Evolutionary conservation across 306 rosid species (phyloP).

Genomic region (Amphicarpaea edgeworthii): DNA sequence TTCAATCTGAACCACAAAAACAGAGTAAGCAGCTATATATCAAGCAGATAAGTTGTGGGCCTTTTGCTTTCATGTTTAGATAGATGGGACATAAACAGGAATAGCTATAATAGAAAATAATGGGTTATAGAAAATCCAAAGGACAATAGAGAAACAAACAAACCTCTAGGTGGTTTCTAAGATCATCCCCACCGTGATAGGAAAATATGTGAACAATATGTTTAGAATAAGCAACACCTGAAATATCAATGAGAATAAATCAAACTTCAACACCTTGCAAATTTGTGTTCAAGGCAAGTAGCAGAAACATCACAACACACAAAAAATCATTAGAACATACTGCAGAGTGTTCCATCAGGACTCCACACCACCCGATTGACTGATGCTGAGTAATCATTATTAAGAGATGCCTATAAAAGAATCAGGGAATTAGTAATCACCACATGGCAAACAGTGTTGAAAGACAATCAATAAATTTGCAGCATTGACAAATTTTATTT

Average conservation of each 20-base stretch:
- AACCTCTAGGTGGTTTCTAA: constrained; percentile 94
- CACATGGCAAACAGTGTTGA: constrained; percentile 23
- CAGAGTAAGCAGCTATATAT: constrained; percentile 35
- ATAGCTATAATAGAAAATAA: not conserved
- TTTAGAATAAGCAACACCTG: constrained; percentile 99
- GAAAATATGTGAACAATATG: constrained; percentile 92
- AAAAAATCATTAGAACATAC: constrained; percentile 54
- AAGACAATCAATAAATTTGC: constrained; percentile 31
- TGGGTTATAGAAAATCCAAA: constrained; percentile 30
- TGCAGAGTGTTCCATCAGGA: constrained; percentile 92
- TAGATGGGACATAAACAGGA: constrained; percentile 31
- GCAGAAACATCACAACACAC: constrained; percentile 34
- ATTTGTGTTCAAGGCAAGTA: not conserved
- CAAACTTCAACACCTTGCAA: constrained; percentile 19
- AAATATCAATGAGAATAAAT: constrained; percentile 47
- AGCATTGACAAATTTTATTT: constrained; percentile 19
- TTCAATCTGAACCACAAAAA: constrained; percentile 73
- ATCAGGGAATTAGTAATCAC: constrained; percentile 44
- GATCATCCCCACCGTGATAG: constrained; percentile 88
- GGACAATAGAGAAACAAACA: constrained; percentile 45
- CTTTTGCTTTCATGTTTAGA: constrained; percentile 21
- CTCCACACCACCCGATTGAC: constrained; percentile 96
- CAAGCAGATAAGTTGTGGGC: not conserved
- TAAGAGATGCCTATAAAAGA: constrained; percentile 72
- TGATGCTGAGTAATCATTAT: constrained; percentile 80